Evolutionary conservation across 2,329 filamentous ascomycete genomes (phyloP).

Genomic region (Stagonosporopsis cucurbitacearum): DNA sequence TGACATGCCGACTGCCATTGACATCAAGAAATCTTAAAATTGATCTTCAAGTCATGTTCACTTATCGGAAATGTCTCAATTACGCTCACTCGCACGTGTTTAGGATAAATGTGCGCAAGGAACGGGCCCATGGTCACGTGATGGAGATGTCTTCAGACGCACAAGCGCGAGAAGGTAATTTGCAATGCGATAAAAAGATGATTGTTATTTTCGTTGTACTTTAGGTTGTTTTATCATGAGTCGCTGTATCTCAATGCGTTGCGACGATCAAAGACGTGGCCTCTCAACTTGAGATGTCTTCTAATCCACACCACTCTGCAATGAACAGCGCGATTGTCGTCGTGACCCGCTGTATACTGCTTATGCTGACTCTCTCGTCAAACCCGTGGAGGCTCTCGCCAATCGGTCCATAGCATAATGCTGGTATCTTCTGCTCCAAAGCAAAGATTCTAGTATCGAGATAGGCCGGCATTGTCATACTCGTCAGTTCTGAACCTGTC

Average conservation of each 20-base stretch:
- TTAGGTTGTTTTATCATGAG: no score
- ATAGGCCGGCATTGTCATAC: slow-evolving; percentile 26
- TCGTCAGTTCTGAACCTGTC: slow-evolving; percentile 18
- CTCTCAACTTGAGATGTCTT: slow-evolving; percentile 7
- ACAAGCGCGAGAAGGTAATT: no score
- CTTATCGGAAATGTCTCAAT: neutral
- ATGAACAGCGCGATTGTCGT: slow-evolving; percentile 28
- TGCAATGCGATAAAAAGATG: no score
- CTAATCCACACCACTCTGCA: slow-evolving; percentile 29
- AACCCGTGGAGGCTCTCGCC: slow-evolving; percentile 25
- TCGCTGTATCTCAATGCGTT: no score
- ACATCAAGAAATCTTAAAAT: neutral
- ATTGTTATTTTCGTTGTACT: no score
- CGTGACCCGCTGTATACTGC: slow-evolving; percentile 27
- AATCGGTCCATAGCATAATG: slow-evolving; percentile 28
- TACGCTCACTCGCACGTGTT: neutral
- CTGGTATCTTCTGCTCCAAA: slow-evolving; percentile 30
- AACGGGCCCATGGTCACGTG: neutral
- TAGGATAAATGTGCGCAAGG: neutral
- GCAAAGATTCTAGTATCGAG: slow-evolving; percentile 27
- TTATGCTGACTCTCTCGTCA: slow-evolving; percentile 28
- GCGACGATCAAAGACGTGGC: no score
- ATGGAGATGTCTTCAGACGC: neutral
- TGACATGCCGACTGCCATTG: neutral
- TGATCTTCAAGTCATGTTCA: neutral